These are phyloP conservation scores for Penicillium odoratum DNA, from an alignment of 495 filamentous ascomycete genomes.

Conservation along the genomic window DNA sequence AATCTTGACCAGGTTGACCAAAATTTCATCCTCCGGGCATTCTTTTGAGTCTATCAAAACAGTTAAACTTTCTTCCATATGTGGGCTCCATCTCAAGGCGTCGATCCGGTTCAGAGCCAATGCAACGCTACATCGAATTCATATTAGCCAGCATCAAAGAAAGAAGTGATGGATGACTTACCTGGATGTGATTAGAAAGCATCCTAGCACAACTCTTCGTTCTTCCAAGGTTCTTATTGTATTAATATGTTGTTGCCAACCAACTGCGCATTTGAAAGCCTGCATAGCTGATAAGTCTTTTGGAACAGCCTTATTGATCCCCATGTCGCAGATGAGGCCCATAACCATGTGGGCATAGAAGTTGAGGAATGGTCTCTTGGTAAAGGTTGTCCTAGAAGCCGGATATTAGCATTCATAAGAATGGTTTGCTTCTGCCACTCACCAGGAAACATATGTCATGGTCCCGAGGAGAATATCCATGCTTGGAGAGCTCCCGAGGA, in stretches of 20 bases:
- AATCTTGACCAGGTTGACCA: slow-evolving; percentile 49
- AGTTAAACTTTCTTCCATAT: slow-evolving; percentile 53
- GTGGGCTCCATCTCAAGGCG: slow-evolving; percentile 50
- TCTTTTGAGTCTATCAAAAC: slow-evolving; percentile 45
- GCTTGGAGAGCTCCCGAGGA: slow-evolving; percentile 49
- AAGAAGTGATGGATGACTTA: slow-evolving; percentile 22
- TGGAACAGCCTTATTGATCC: slow-evolving; percentile 49
- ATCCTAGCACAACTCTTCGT: slow-evolving; percentile 52
- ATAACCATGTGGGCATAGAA: slow-evolving; percentile 51
- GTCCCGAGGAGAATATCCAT: slow-evolving; percentile 58
- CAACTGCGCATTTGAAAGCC: slow-evolving; percentile 25
- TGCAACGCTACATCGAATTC: slow-evolving; percentile 33
- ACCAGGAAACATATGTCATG: slow-evolving; percentile 50
- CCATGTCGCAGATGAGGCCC: slow-evolving; percentile 53
- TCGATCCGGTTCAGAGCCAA: slow-evolving; percentile 47
- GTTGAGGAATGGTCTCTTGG: slow-evolving; percentile 29
- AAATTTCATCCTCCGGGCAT: slow-evolving; percentile 49
- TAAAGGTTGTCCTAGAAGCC: slow-evolving; percentile 18
- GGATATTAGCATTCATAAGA: background rate
- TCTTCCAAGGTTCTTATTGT: slow-evolving; percentile 49
- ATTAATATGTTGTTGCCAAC: slow-evolving; percentile 18
- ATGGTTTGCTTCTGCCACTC: slow-evolving; percentile 2
- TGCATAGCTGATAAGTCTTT: slow-evolving; percentile 28
- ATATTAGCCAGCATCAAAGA: background rate
- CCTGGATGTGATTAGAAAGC: slow-evolving; percentile 54